Evolutionary conservation across 2,329 filamentous ascomycete genomes (phyloP).

Genomic region (Elsinoe arachidis): DNA sequence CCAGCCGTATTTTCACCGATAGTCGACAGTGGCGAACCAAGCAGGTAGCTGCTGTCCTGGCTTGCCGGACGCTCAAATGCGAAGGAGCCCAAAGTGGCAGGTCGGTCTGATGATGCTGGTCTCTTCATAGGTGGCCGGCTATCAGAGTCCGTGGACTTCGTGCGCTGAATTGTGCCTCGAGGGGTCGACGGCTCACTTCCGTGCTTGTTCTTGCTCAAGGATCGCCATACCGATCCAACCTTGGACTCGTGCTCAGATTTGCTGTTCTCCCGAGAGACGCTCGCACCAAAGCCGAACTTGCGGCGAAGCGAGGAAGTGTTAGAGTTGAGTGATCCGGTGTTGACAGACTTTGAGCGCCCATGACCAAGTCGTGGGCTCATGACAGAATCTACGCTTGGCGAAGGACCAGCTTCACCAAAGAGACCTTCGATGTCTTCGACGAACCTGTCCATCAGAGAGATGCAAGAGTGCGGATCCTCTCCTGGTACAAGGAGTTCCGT

Average conservation of each 20-base stretch:
- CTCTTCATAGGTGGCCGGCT: conserved; percentile 38
- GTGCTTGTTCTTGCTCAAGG: conserved; percentile 70
- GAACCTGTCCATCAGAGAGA: conserved; percentile 78
- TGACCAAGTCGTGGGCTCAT: conserved; percentile 17
- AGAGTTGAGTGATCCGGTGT: conserved; percentile 69
- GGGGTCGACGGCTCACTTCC: conserved; percentile 55
- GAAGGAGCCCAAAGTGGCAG: conserved; percentile 39
- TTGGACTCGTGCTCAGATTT: conserved; percentile 61
- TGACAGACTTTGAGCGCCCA: conserved; percentile 51
- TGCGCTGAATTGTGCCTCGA: conserved; percentile 57
- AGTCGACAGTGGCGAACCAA: conserved; percentile 38
- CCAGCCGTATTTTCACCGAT: conserved; percentile 39
- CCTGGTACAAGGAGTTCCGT: conserved; percentile 75
- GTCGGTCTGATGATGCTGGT: conserved; percentile 48
- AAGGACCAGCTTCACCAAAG: conserved; percentile 56
- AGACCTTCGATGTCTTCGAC: conserved; percentile 83
- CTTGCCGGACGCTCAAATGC: conserved; percentile 38
- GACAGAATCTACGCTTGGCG: conserved; percentile 10
- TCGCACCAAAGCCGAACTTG: conserved; percentile 69
- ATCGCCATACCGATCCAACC: conserved; percentile 72
- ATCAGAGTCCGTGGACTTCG: conserved; percentile 70
- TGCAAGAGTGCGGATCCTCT: conserved; percentile 69
- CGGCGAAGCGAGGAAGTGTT: conserved; percentile 78
- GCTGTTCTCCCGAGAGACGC: conserved; percentile 66
- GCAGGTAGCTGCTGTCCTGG: conserved; percentile 40